Base-by-base conservation (phyloP, 305 asterid genomes). In the Nicotiana rustica region DNA sequence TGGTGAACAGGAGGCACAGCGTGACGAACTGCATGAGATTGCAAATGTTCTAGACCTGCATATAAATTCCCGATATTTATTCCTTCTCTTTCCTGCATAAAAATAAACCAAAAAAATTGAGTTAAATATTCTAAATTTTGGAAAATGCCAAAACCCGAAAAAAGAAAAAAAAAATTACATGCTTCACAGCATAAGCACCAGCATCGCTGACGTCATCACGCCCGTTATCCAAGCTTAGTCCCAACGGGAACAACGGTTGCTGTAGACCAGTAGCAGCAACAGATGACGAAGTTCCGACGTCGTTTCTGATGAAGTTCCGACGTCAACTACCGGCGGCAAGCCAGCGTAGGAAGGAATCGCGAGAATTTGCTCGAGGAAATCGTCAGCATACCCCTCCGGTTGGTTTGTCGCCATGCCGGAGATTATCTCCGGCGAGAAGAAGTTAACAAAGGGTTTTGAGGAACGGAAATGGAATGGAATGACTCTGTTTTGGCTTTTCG, bases 351-450 rank as follows among this genome's bases (percentile, higher is more conserved):
- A 77, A 84, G 97, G 95, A 83, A 93, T 90, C 60, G 95, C 89
- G 36, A 93, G 94, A 75, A 93, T 92, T 84, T 93, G 97, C 89
- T 93, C 97, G 44, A 93, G 91, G 86, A 93, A 93, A 80, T 93
- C 96, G 77, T 93, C 97, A 9, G 92, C 85, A 85, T 89, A 93
- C 6, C 91, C 91, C 59, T 89, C 94, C 76, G 91, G 91, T 17
- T 89, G 93, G 66, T 91, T 90, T 1, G 84, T 12, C 66, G 93
- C 85, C 96, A 91, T 91, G 85, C 67, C 85, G 80, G 90, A 65
- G 80, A 70, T 49, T 82, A 4, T 36, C 21, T 60, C 82, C 77
- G 85, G 84, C 82, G 41, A 78, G 61, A 67, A 17, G 29, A 55
- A 55, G 65, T 25, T 59, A 38, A 9, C 76, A n/a, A 73, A 10